Evolutionary conservation across 306 rosid species (phyloP).

Genomic region (Lablab purpureus): DNA sequence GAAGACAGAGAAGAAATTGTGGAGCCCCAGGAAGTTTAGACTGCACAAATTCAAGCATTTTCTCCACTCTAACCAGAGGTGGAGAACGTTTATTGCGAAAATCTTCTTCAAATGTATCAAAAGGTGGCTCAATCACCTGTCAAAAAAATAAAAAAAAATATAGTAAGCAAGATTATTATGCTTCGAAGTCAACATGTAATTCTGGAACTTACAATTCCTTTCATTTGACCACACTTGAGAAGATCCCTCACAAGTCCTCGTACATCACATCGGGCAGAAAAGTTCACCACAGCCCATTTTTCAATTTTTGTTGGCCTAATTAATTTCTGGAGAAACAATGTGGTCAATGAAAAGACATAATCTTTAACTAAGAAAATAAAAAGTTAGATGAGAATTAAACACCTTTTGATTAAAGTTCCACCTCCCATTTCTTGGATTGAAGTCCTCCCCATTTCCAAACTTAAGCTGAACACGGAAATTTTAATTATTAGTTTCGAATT

Average conservation of each 20-base stretch:
- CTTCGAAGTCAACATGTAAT: neutral
- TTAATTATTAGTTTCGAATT: neutral
- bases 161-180: neutral
- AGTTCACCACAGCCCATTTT: conserved; percentile 84
- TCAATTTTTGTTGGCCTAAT: conserved; percentile 66
- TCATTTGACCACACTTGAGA: conserved; percentile 69
- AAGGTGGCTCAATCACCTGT: conserved; percentile 63
- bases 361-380: neutral
- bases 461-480: conserved; percentile 58
- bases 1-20: conserved; percentile 75
- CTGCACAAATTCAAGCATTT: conserved; percentile 70
- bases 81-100: conserved; percentile 74
- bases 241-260: conserved; percentile 66
- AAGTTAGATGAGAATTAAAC: neutral
- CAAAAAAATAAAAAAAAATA: neutral
- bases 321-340: conserved; percentile 60
- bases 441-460: conserved; percentile 84
- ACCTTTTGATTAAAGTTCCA: conserved; percentile 96
- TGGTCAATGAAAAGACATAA: neutral
- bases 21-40: conserved; percentile 78
- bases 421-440: conserved; percentile 82
- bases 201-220: conserved; percentile 77
- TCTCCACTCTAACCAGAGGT: conserved; percentile 78
- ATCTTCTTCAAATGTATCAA: conserved; percentile 69
- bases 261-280: conserved; percentile 79